Evolutionary conservation across 768 basidiomycete species (phyloP), one percentile per base, ranked within the genome.

Genomic region (Rhodotorula babjevae): DNA sequence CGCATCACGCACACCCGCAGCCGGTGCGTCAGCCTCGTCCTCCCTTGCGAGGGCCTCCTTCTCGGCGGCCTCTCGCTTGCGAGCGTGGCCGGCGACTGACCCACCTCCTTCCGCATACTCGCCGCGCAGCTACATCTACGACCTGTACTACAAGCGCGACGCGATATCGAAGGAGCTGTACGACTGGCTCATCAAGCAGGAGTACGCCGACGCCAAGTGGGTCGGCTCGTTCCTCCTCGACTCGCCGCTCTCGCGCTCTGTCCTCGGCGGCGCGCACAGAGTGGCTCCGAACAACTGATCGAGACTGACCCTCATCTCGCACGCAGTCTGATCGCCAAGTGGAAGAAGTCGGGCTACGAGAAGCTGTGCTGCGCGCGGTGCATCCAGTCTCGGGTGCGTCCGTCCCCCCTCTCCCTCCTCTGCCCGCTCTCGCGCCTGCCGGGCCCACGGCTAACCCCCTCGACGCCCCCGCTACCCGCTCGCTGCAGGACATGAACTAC

Each of bases 281-380:
- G n/a, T 12, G 21, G 47, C 40, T 42, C 25, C n/a, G n/a, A n/a
- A n/a, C n/a, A n/a, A n/a, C n/a, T n/a, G n/a, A n/a, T n/a, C n/a
- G n/a, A n/a, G n/a, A n/a, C 44, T 63, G 12, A 19, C 16, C 44
- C 9, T 25, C 29, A 18, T 31, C n/a, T 29, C 21, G 15, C 29
- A 27, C 52, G 31, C 75, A 98, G 94, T 80, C 83, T 98, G 80
- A 90, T 99, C 80, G 96, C 96, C 50, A 99, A 99, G 81, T 99
- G 96, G 96, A 98, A 97, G 85, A 99, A 98, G 83, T 84, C 88
- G 21, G 96, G 96, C 11, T 99, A 98, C 81, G 96, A 98, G 82
- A 99, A 98, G 81, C 84, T 99, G 14, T 99, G 96, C 80, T 99
- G 96, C 79, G 82, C 98, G 63, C 85, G 96, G 58, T 99, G 96